A percentile compares a stretch with the other conserved stretches of the same genome.
These are phyloP conservation scores for Pythium chondricola DNA, from an alignment of 352 stramenopile species.

Conservation along the genomic window DNA sequence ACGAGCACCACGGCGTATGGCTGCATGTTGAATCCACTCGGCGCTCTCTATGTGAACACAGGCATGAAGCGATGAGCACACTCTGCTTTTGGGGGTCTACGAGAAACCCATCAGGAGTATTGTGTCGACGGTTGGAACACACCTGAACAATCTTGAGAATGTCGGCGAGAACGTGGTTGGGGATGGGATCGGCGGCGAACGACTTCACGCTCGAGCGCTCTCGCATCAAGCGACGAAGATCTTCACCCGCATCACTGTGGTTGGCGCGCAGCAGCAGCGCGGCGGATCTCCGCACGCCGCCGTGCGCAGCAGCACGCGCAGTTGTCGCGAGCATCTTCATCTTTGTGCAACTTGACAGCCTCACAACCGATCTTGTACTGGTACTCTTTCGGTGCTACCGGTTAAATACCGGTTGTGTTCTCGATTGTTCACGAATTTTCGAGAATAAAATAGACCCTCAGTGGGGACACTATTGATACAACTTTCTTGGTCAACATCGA, in stretches of 20 bases:
- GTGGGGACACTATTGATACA: slow-evolving; percentile 2
- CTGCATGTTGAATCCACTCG: slow-evolving; percentile 78
- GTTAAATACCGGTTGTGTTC: slow-evolving; percentile 7
- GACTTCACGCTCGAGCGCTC: slow-evolving; percentile 20
- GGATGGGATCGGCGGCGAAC: slow-evolving; percentile 36
- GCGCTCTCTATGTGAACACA: slow-evolving; percentile 37
- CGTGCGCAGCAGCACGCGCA: not conserved
- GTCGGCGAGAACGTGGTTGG: slow-evolving; percentile 48
- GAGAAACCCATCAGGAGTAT: too few relatives aligned
- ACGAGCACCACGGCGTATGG: slow-evolving; percentile 77
- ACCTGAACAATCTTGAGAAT: slow-evolving; percentile 68
- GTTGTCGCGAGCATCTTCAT: not conserved
- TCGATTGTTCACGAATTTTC: slow-evolving; percentile 20
- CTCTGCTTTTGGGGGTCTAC: too few relatives aligned
- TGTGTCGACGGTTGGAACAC: not conserved
- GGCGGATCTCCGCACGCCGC: not conserved
- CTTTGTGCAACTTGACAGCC: not conserved
- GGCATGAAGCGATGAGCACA: not conserved
- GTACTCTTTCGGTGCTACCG: too few relatives aligned
- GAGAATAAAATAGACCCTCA: slow-evolving; percentile 21
- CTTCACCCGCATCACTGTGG: slow-evolving; percentile 10
- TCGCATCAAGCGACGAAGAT: slow-evolving; percentile 7
- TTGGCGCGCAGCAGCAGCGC: slow-evolving; percentile 5
- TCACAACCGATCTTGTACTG: too few relatives aligned
- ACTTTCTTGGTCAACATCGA: not conserved